These are phyloP conservation scores for Phallus indusiatus DNA, from an alignment of 768 basidiomycete genomes.

Conservation along the genomic window DNA sequence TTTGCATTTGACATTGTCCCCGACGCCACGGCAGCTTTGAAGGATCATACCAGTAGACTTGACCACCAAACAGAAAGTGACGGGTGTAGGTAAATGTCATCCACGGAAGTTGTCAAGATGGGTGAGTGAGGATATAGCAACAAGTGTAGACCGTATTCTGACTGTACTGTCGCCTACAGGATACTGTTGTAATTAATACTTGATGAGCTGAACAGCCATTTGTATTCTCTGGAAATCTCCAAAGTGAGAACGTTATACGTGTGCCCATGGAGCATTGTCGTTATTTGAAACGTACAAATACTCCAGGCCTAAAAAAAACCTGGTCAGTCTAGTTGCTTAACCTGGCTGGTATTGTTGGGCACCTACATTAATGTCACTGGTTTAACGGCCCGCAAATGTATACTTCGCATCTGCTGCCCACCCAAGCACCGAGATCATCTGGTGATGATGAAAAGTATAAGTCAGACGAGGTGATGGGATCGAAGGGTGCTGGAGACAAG, in stretches of 20 bases:
- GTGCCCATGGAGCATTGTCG: slow-evolving; percentile 66
- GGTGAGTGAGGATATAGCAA: slow-evolving; percentile 66
- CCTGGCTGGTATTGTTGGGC: not conserved
- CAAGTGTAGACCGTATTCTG: slow-evolving; percentile 77
- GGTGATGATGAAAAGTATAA: slow-evolving; percentile 56
- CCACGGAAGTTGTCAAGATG: slow-evolving; percentile 72
- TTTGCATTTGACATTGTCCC: slow-evolving; percentile 29
- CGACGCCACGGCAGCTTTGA: slow-evolving; percentile 13
- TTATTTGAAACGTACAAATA: slow-evolving; percentile 58
- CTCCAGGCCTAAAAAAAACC: no score
- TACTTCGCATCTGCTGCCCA: slow-evolving; percentile 60
- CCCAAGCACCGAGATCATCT: slow-evolving; percentile 57
- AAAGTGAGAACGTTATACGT: slow-evolving; percentile 76
- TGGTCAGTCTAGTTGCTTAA: slow-evolving; percentile 33
- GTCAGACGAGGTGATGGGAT: slow-evolving; percentile 40
- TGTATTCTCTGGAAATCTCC: slow-evolving; percentile 61
- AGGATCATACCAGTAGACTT: slow-evolving; percentile 81
- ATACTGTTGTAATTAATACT: slow-evolving; percentile 40
- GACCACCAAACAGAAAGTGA: slow-evolving; percentile 85
- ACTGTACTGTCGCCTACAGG: slow-evolving; percentile 76
- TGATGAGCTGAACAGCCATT: slow-evolving; percentile 87
- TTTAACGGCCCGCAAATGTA: slow-evolving; percentile 77
- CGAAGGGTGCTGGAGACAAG: not conserved
- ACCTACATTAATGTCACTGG: slow-evolving; percentile 56
- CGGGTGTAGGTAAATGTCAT: slow-evolving; percentile 64